phyloP scores from a whole-genome alignment of 495 filamentous ascomycete genomes.

The Penicillium angulare region DNA sequence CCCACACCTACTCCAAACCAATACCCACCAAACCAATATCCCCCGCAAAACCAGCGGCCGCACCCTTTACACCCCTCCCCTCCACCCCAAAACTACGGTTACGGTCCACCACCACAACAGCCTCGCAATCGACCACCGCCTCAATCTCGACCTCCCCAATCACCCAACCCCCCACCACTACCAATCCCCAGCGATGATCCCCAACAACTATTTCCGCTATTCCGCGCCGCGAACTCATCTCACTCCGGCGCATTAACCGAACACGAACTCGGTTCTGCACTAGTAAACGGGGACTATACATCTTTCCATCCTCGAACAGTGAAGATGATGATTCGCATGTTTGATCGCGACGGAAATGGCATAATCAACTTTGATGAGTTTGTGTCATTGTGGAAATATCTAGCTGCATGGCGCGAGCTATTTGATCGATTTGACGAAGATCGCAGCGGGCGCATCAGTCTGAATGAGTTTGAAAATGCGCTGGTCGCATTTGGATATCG shows the following conservation, averaged over 20 bases:
- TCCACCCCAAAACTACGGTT: slow-evolving; percentile 59
- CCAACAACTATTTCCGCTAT: slow-evolving; percentile 71
- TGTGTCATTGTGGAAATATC: slow-evolving; percentile 88
- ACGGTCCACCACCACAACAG: slow-evolving; percentile 52
- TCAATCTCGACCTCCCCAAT: slow-evolving; percentile 57
- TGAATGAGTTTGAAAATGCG: slow-evolving; percentile 85
- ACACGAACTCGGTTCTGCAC: slow-evolving; percentile 80
- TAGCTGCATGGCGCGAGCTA: slow-evolving; percentile 87
- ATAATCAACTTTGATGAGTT: slow-evolving; percentile 95
- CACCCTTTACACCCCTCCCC: slow-evolving; percentile 51
- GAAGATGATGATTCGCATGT: slow-evolving; percentile 99
- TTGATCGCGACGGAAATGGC: slow-evolving; percentile 82
- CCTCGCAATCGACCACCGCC: slow-evolving; percentile 52
- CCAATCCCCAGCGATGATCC: slow-evolving; percentile 62
- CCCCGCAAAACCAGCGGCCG: slow-evolving; percentile 28
- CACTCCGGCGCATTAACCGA: slow-evolving; percentile 82
- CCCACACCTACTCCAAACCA: slow-evolving; percentile 24
- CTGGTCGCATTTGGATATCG: slow-evolving; percentile 94
- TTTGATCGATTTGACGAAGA: slow-evolving; percentile 97
- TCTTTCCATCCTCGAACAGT: slow-evolving; percentile 96
- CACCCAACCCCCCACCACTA: slow-evolving; percentile 57
- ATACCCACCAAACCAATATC: background rate
- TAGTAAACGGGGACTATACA: slow-evolving; percentile 95
- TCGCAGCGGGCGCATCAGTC: slow-evolving; percentile 78
- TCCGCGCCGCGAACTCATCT: slow-evolving; percentile 85